A percentile compares a stretch with the other conserved stretches of the same genome.
These are phyloP conservation scores for Triticum dicoccoides DNA, from an alignment of 176 grass and related monocot genomes.

Conservation along the genomic window DNA sequence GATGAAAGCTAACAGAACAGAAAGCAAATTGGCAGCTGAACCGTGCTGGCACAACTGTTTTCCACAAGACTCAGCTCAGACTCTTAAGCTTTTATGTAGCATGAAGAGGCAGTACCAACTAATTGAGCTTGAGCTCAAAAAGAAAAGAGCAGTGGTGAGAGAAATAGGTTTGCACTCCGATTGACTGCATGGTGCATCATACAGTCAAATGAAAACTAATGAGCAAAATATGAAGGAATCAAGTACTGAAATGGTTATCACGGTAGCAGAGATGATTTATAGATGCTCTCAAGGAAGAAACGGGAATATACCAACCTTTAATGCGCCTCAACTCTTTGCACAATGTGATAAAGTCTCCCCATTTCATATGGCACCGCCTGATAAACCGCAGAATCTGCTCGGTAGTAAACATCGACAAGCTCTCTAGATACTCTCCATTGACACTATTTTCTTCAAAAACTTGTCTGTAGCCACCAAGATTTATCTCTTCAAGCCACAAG, in stretches of 20 bases:
- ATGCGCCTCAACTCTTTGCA: conserved; percentile 99
- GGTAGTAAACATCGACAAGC: conserved; percentile 92
- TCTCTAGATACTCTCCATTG: conserved; percentile 93
- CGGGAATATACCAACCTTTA: conserved; percentile 61
- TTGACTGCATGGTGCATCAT: not conserved
- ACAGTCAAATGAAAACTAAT: conserved; percentile 22
- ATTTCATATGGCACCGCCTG: conserved; percentile 98
- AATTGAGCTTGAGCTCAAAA: conserved; percentile 5
- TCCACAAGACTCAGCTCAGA: not conserved
- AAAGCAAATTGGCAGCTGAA: conserved; percentile 7
- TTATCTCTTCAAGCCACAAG: conserved; percentile 99
- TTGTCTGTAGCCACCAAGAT: conserved; percentile 83
- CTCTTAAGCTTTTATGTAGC: not conserved
- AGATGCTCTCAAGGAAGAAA: not conserved
- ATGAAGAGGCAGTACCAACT: not conserved
- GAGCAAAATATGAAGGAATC: not conserved
- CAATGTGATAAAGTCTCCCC: conserved; percentile 97
- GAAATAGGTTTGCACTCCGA: not conserved
- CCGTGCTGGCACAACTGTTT: not conserved
- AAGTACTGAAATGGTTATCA: not conserved
- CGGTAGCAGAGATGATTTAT: not conserved
- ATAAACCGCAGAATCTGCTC: conserved; percentile 99
- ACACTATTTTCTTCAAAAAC: conserved; percentile 94
- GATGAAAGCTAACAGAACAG: conserved; percentile 13
- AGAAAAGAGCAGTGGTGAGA: not conserved